Conservation (phyloP, 2,329 filamentous ascomycete genomes). For the Rugonectria rugulosa region DNA sequence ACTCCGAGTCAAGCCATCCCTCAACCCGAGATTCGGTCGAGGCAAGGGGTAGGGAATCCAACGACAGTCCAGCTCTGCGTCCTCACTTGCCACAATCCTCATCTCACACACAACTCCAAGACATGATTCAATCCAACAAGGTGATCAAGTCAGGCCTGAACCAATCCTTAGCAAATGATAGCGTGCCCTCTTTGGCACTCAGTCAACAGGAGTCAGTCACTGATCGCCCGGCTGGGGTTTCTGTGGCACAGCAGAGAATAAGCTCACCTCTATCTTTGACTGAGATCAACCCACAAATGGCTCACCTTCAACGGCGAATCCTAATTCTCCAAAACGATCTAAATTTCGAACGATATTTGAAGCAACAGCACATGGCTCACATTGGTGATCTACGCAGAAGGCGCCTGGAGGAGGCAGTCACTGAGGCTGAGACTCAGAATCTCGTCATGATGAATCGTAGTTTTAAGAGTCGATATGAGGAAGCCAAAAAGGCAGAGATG, state of each 20-base stretch:
- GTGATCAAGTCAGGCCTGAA: conserved; percentile 63
- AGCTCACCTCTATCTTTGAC: conserved; percentile 41
- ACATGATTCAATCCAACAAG: conserved; percentile 68
- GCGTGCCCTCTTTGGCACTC: conserved; percentile 60
- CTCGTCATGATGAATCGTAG: conserved; percentile 79
- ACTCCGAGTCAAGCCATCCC: conserved; percentile 60
- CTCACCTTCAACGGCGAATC: conserved; percentile 75
- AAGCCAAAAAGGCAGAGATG: conserved; percentile 73
- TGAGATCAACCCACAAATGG: conserved; percentile 50
- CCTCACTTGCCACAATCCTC: conserved; percentile 56
- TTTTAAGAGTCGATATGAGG: conserved; percentile 75
- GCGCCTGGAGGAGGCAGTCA: conserved; percentile 78
- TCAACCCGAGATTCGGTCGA: conserved; percentile 53
- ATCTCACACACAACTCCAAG: conserved; percentile 65
- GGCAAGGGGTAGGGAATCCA: conserved; percentile 45
- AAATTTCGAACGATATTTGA: conserved; percentile 84
- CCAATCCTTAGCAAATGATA: conserved; percentile 65
- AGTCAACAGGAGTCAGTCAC: conserved; percentile 57
- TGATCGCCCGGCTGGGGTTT: conserved; percentile 47
- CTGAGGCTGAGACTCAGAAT: conserved; percentile 83
- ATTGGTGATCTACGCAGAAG: conserved; percentile 80
- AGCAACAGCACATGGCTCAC: conserved; percentile 82
- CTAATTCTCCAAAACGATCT: conserved; percentile 80
- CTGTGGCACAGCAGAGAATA: conserved; percentile 36
- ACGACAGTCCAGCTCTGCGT: conserved; percentile 69